Conservation (phyloP, 768 basidiomycete genomes). For the Suillus subluteus region DNA sequence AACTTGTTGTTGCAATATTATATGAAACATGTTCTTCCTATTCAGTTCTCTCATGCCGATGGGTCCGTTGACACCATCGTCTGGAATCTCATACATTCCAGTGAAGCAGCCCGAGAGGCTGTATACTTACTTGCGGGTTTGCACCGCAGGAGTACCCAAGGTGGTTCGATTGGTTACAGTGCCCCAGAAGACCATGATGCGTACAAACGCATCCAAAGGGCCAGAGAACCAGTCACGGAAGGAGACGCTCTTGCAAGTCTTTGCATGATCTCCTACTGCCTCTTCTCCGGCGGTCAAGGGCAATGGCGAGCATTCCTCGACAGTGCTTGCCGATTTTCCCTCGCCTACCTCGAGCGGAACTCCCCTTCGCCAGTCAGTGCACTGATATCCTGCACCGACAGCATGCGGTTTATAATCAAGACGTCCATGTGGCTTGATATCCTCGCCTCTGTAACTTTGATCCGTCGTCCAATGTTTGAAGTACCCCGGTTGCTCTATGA, state of each 20-base stretch:
- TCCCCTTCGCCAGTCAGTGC: slow-evolving; percentile 45
- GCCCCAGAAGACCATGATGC: slow-evolving; percentile 28
- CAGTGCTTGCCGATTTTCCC: slow-evolving; percentile 61
- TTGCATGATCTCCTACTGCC: slow-evolving; percentile 73
- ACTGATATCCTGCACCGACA: slow-evolving; percentile 49
- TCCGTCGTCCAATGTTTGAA: slow-evolving; percentile 54
- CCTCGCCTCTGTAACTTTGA: slow-evolving; percentile 75
- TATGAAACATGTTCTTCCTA: slow-evolving; percentile 60
- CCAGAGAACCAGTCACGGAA: slow-evolving; percentile 37
- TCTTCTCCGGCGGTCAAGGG: slow-evolving; percentile 78
- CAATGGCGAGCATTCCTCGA: slow-evolving; percentile 69
- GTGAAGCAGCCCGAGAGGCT: slow-evolving; percentile 55
- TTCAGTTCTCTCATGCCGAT: slow-evolving; percentile 74
- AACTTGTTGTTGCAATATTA: slow-evolving; percentile 45
- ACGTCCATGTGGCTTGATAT: slow-evolving; percentile 90
- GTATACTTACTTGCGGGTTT: slow-evolving; percentile 66
- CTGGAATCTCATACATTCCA: slow-evolving; percentile 50
- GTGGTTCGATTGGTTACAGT: slow-evolving; percentile 23
- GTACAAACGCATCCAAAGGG: slow-evolving; percentile 31
- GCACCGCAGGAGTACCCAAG: slow-evolving; percentile 42
- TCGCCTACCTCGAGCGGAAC: slow-evolving; percentile 45
- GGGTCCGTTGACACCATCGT: slow-evolving; percentile 49
- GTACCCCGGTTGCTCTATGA: slow-evolving; percentile 62
- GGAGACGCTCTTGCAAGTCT: slow-evolving; percentile 82
- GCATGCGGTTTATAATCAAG: slow-evolving; percentile 74